Evolutionary conservation across 768 basidiomycete species (phyloP).

Genomic region (Wakefieldia striispora): DNA sequence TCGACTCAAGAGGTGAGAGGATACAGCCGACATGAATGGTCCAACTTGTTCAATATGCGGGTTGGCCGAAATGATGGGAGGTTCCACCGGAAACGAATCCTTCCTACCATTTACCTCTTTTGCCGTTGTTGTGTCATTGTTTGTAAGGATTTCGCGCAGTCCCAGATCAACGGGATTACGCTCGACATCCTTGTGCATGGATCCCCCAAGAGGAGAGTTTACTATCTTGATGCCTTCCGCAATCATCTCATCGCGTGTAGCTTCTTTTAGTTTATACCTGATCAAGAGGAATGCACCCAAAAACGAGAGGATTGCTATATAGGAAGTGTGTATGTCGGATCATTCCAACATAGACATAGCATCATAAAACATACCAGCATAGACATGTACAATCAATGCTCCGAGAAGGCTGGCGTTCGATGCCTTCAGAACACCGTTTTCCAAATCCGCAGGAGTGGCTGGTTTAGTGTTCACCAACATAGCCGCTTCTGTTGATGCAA

Average conservation of each 20-base stretch:
- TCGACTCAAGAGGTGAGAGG: conserved; percentile 44
- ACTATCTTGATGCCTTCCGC: conserved; percentile 29
- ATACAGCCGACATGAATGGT: conserved; percentile 40
- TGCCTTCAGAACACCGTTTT: conserved; percentile 22
- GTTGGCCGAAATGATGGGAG: conserved; percentile 40
- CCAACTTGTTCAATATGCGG: conserved; percentile 55
- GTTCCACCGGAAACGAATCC: conserved; percentile 16
- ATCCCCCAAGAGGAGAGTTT: conserved; percentile 20
- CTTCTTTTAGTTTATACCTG: conserved; percentile 53
- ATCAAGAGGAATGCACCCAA: conserved; percentile 55
- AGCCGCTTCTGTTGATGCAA: conserved; percentile 56
- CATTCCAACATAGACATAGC: background rate
- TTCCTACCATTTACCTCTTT: background rate
- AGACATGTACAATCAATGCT: conserved; percentile 53
- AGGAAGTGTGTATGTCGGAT: background rate
- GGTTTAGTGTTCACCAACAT: conserved; percentile 47
- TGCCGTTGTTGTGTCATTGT: background rate
- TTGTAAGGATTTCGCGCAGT: background rate
- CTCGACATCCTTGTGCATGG: conserved; percentile 13
- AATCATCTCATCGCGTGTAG: conserved; percentile 45
- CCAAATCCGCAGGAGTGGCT: conserved; percentile 6
- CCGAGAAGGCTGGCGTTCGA: conserved; percentile 49
- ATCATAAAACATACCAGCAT: conserved; percentile 39
- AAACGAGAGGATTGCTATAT: conserved; percentile 45
- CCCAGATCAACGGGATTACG: conserved; percentile 2